Evolutionary conservation across 2,329 filamentous ascomycete species (phyloP), one percentile per base, ranked within the genome.

Genomic region (Trichoderma brevicompactum): DNA sequence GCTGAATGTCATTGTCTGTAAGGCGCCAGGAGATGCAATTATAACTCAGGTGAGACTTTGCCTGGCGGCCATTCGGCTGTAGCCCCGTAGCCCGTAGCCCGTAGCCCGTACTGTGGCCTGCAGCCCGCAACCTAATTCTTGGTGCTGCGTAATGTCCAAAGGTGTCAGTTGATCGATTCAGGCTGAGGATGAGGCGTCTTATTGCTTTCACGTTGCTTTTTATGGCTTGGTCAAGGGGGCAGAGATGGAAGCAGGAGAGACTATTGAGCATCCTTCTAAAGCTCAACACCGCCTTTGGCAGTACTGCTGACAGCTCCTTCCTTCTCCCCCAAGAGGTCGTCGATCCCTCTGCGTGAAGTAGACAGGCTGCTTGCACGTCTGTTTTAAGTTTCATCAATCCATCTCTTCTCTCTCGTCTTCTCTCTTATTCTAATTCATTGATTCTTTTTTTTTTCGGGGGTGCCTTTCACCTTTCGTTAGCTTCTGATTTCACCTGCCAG

Each of bases 401-500:
- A 55, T 15, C 19, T 12, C 34, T 13, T 15, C n/a, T 2, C 53
- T 53, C 50, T 7, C 50, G 12, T 17, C 48, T 12, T 12, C 36
- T 41, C 36, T 40, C 50, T 28, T 9, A 7, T 40, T 38, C 10
- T 55, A 19, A 23, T 5, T 15, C 34, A 15, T 13, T 54, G 10
- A 8, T 5, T 41, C 13, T 41, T 41, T 38, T 28, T 38, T 10
- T 12, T 10, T 36, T 19, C 19, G 13, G 12, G 34, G 32, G 43
- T 23, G 34, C 43, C 32, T 61, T 46, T 50, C 58, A 41, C 36
- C 58, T 50, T 19, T 41, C n/a, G 59, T 41, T 53, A 50, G 48
- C 38, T 19, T 52, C 48, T 36, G n/a, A 15, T 23, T 36, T 53
- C 38, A 62, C 59, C 48, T 62, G 48, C 48, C 48, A 38, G 40